Conservation (phyloP, 176 grass and related monocot species). For the Triticum timopheevii region DNA sequence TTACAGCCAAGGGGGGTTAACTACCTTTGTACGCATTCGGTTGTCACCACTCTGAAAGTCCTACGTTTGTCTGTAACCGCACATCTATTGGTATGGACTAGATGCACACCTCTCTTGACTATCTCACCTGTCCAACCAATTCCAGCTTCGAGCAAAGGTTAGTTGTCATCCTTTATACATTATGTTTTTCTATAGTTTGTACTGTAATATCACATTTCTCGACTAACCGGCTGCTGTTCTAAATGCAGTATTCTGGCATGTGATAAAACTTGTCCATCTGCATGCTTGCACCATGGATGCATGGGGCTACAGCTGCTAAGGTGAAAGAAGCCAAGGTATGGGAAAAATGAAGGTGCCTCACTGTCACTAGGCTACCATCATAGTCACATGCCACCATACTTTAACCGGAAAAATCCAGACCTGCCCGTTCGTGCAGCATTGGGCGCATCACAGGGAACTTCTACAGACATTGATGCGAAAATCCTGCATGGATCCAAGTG, state of each 20-base stretch:
- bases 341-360: slow-evolving; percentile 22
- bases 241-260: not conserved
- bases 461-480: slow-evolving; percentile 92
- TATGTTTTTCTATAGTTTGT: slow-evolving; percentile 1
- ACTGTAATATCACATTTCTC: not conserved
- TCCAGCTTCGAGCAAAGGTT: not conserved
- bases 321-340: slow-evolving; percentile 13
- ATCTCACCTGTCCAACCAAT: slow-evolving; percentile 6
- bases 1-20: slow-evolving; percentile 27
- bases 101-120: slow-evolving; percentile 31
- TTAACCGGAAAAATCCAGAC: slow-evolving; percentile 17
- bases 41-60: slow-evolving; percentile 32
- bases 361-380: slow-evolving; percentile 39
- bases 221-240: not conserved
- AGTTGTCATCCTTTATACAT: slow-evolving; percentile 16
- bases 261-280: not conserved
- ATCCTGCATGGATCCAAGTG: slow-evolving; percentile 73
- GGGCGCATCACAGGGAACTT: slow-evolving; percentile 26
- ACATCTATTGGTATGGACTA: slow-evolving; percentile 20
- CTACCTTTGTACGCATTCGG: slow-evolving; percentile 41
- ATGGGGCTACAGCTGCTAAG: slow-evolving; percentile 4
- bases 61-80: not conserved
- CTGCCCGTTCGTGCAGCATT: slow-evolving; percentile 36
- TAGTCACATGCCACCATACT: slow-evolving; percentile 33
- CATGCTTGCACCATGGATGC: slow-evolving; percentile 3